Percentiles rank a stretch among this genome's conserved stretches.
Conservation (phyloP, 768 basidiomycete genomes). For the Hortiboletus campestris region DNA sequence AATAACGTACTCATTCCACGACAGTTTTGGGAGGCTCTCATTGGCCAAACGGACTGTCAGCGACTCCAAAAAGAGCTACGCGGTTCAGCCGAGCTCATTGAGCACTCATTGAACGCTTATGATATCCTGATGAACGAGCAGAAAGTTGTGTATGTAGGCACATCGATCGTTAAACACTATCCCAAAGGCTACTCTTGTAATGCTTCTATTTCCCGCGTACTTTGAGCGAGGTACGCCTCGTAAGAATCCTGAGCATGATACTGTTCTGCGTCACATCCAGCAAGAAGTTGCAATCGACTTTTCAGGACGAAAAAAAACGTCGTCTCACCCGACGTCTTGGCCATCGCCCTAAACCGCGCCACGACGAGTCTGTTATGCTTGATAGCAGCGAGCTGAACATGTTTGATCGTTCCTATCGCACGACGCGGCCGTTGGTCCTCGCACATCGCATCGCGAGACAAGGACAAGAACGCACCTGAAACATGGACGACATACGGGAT, state of each 20-base stretch:
- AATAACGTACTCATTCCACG: too few relatives aligned
- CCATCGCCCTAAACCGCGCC: constrained; percentile 58
- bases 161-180: background rate
- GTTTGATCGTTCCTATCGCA: constrained; percentile 76
- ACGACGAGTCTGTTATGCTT: constrained; percentile 69
- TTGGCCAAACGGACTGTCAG: too few relatives aligned
- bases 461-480: constrained; percentile 54
- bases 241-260: constrained; percentile 55
- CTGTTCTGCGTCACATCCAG: constrained; percentile 34
- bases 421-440: background rate
- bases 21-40: too few relatives aligned
- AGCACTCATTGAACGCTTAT: too few relatives aligned
- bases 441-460: background rate
- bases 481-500: constrained; percentile 80
- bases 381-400: constrained; percentile 76
- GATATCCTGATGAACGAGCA: too few relatives aligned
- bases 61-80: too few relatives aligned
- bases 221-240: constrained; percentile 54
- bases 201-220: constrained; percentile 59
- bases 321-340: constrained; percentile 50
- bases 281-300: background rate
- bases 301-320: background rate
- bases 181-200: constrained; percentile 54
- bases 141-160: too few relatives aligned
- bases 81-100: too few relatives aligned